Base-by-base conservation (phyloP, 495 filamentous ascomycete species). In the Neurospora sp. region DNA sequence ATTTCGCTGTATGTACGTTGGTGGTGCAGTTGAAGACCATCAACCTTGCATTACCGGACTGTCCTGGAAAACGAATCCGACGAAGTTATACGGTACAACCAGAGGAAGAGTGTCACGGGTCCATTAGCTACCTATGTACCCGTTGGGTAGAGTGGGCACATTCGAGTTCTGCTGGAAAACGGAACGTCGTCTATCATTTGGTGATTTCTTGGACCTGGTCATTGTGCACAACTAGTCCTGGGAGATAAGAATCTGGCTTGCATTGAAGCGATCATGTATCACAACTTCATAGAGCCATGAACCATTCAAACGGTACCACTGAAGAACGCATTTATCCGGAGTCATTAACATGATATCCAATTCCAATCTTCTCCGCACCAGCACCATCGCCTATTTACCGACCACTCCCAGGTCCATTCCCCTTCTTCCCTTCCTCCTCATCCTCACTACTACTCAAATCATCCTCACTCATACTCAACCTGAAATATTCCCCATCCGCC, bases 401-500 rank as follows among this genome's bases (percentile, higher is more conserved):
- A 27, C 1, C 22, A 27, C 22, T 27, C 22, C 22, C 22, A 27
- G 22, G 22, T 27, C 22, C 22, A 48, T 5, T 8, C 69, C 16
- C 41, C 73, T 10, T 68, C 65, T 17, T 35, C 68, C 41, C 42
- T 14, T 69, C 70, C 12, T 65, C 75, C 40, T 75, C 74, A 31
- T 72, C 72, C 35, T 73, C 74, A n/a, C 31, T 73, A 39, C 76
- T 75, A 69, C 69, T 70, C 71, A 61, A 31, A 61, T 76, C 78
- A n/a, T 79, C 78, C 42, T 78, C 78, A 41, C 77, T 79, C 75
- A 75, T 75, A 2, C 75, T 76, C 41, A 79, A 53, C 9, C 74
- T 74, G 71, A 79, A 79, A 61, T 77, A 77, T 5, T 76, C 77
- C 37, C 72, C 72, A 14, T 17, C 74, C 37, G 53, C 53, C 1